A percentile compares a stretch with the other conserved stretches of the same genome.
These are phyloP conservation scores for Endoconidiophora laricicola DNA, from an alignment of 2,329 filamentous ascomycete genomes.

Conservation along the genomic window DNA sequence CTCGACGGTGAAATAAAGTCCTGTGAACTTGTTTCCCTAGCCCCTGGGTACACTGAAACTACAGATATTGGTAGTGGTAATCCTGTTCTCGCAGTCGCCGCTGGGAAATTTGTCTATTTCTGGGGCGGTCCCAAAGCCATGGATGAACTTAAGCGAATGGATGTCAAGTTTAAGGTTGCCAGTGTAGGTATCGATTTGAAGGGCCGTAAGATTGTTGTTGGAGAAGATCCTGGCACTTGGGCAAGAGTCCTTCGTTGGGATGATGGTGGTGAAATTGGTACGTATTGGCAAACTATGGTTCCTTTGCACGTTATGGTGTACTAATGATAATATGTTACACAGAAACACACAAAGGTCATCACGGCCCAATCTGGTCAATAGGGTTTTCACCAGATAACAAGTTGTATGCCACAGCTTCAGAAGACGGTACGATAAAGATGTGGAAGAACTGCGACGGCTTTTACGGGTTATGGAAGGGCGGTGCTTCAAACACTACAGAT, in stretches of 20 bases:
- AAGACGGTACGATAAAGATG: conserved; percentile 95
- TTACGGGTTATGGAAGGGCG: conserved; percentile 46
- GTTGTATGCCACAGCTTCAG: conserved; percentile 87
- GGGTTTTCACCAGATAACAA: conserved; percentile 91
- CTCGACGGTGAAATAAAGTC: conserved; percentile 79
- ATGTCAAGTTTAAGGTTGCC: conserved; percentile 70
- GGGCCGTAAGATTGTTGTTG: conserved; percentile 71
- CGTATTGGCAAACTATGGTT: conserved; percentile 16
- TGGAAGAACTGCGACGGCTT: conserved; percentile 54
- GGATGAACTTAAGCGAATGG: conserved; percentile 58
- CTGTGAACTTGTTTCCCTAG: conserved; percentile 68
- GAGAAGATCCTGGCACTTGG: conserved; percentile 86
- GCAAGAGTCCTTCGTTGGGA: conserved; percentile 89
- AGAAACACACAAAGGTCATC: conserved; percentile 93
- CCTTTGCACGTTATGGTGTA: conserved; percentile 5
- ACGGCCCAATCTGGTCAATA: conserved; percentile 93
- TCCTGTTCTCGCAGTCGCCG: conserved; percentile 70
- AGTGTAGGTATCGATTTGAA: conserved; percentile 77
- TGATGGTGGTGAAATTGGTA: conserved; percentile 60
- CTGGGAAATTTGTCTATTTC: conserved; percentile 89
- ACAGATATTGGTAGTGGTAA: conserved; percentile 49
- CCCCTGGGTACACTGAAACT: conserved; percentile 39
- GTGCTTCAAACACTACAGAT: conserved; percentile 17
- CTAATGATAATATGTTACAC: conserved; percentile 1
- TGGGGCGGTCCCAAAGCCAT: conserved; percentile 63